phyloP scores from a whole-genome alignment of 164 flowering plant genomes.

The Umbellularia californica region DNA sequence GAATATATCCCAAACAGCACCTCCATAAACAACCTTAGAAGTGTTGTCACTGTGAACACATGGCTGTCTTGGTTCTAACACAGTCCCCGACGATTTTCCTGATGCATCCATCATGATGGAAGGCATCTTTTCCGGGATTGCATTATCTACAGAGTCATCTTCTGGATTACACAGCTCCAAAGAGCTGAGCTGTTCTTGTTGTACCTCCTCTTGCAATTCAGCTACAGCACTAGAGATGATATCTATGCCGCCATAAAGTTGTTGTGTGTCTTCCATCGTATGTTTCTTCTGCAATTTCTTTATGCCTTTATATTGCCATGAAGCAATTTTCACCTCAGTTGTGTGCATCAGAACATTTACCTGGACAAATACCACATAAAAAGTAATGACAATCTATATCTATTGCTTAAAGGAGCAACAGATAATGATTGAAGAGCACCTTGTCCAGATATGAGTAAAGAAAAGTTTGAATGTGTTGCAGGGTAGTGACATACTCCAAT shows the following conservation, averaged over 20 bases:
- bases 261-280: slow-evolving; percentile 29
- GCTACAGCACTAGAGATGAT: slow-evolving; percentile 1
- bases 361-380: background rate
- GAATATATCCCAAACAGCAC: slow-evolving; percentile 89
- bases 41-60: slow-evolving; percentile 3
- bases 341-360: slow-evolving; percentile 51
- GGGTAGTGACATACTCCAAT: background rate
- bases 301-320: slow-evolving; percentile 32
- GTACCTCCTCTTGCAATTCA: background rate
- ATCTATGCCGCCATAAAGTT: slow-evolving; percentile 13
- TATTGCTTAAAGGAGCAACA: background rate
- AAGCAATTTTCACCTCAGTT: slow-evolving; percentile 36
- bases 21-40: slow-evolving; percentile 35
- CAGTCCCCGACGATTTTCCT: slow-evolving; percentile 9
- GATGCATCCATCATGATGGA: background rate
- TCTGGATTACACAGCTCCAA: slow-evolving; percentile 12
- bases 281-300: slow-evolving; percentile 23
- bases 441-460: slow-evolving; percentile 2
- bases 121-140: background rate
- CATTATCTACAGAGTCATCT: slow-evolving; percentile 4
- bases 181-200: background rate
- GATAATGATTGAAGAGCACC: background rate
- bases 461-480: background rate
- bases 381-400: background rate
- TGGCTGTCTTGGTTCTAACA: slow-evolving; percentile 2